Percentiles rank a stretch among this genome's conserved stretches.
These are phyloP conservation scores for Boletus pseudo-olivaceus DNA, from an alignment of 768 basidiomycete genomes.

Conservation along the genomic window DNA sequence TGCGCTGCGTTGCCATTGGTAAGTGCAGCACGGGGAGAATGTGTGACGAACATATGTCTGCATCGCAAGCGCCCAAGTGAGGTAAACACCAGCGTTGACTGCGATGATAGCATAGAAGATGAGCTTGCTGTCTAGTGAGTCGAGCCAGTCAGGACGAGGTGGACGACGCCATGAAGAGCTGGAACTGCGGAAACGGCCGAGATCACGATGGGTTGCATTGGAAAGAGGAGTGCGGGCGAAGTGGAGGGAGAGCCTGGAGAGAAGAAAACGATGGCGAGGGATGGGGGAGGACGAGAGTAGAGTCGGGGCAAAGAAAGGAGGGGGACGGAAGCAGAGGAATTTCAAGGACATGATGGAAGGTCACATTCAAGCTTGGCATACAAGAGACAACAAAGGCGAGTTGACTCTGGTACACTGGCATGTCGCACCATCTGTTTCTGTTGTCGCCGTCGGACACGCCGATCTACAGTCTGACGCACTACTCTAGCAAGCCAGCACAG, in stretches of 20 bases:
- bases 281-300: background rate
- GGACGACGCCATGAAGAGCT: constrained; percentile 28
- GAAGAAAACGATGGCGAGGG: background rate
- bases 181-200: constrained; percentile 2
- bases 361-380: background rate
- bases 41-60: constrained; percentile 33
- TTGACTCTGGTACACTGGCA: constrained; percentile 26
- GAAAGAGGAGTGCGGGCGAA: constrained; percentile 12
- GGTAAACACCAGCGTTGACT: constrained; percentile 60
- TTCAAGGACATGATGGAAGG: background rate
- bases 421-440: constrained; percentile 87
- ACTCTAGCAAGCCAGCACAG: constrained; percentile 68
- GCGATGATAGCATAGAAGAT: constrained; percentile 65
- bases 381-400: constrained; percentile 9
- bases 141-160: constrained; percentile 36
- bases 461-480: constrained; percentile 78
- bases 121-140: constrained; percentile 49
- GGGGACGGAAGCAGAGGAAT: constrained; percentile 11
- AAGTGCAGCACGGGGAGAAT: background rate
- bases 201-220: constrained; percentile 26
- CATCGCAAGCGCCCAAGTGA: constrained; percentile 48
- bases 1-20: constrained; percentile 25
- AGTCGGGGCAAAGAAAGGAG: background rate
- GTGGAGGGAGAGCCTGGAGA: constrained; percentile 10
- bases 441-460: constrained; percentile 86